These are phyloP conservation scores for Magnolia officinalis DNA, from an alignment of 164 flowering plant genomes.

Conservation along the genomic window DNA sequence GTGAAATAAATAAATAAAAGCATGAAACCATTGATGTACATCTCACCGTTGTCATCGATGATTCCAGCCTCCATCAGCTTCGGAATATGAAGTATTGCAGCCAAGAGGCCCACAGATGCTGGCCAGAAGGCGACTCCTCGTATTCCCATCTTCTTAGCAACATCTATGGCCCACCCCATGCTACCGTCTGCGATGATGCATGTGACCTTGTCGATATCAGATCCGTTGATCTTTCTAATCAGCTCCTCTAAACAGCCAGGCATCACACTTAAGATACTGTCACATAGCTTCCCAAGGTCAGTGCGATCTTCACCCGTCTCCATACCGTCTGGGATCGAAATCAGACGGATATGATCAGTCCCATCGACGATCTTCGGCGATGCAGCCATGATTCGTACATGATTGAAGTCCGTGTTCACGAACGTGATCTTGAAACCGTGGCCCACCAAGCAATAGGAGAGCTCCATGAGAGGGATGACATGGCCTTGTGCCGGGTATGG, in stretches of 20 bases:
- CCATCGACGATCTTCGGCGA: background rate
- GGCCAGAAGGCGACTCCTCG: slow-evolving; percentile 12
- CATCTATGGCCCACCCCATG: slow-evolving; percentile 8
- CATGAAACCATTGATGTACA: too few species aligned
- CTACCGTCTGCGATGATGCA: slow-evolving; percentile 15
- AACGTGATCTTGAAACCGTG: slow-evolving; percentile 23
- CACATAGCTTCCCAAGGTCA: background rate
- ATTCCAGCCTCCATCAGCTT: slow-evolving; percentile 11
- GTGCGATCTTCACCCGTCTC: slow-evolving; percentile 5
- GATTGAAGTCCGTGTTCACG: slow-evolving; percentile 12
- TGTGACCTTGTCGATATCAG: slow-evolving; percentile 1
- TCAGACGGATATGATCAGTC: slow-evolving; percentile 3
- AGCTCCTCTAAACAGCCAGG: slow-evolving; percentile 14
- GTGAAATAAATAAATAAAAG: too few species aligned
- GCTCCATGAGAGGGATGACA: slow-evolving; percentile 23
- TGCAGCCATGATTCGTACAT: background rate
- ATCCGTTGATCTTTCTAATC: slow-evolving; percentile 9
- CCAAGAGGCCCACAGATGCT: background rate
- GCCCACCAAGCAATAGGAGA: slow-evolving; percentile 23
- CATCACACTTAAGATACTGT: background rate
- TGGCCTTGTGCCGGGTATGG: slow-evolving; percentile 32
- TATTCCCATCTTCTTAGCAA: slow-evolving; percentile 18
- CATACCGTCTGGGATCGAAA: slow-evolving; percentile 19
- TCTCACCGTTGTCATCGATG: slow-evolving; percentile 14
- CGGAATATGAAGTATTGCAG: slow-evolving; percentile 1